Evolutionary conservation across 306 rosid genomes (phyloP), one percentile per base, ranked within the genome.

Genomic region (Citrullus mucosospermus): DNA sequence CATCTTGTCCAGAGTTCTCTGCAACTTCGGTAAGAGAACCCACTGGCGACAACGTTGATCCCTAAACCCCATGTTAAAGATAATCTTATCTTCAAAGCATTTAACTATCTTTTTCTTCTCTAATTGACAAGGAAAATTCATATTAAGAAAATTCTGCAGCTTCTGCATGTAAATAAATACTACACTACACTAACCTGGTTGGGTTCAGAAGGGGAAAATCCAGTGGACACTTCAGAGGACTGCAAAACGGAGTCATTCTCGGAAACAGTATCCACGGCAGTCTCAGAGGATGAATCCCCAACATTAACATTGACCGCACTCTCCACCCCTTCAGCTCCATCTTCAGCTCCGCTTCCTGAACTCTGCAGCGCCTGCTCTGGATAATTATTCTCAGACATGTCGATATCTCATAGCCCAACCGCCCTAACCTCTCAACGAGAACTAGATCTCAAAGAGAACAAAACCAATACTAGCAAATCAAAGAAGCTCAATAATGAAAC

Each of bases 331-430:
- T 72, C 78, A 36, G 79, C 66, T 77, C 80, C 82, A 30, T 72
- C 59, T 17, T 48, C 67, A 43, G 17, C 78, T 76, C 70, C 77
- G 46, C 18, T 72, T 78, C 78, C 85, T 22, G 78, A 70, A 55
- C 68, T 77, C 39, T 79, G 80, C 78, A 55, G 60, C 9, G 25
- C 72, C 85, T 50, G 74, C 68, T 82, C 83, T 18, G 78, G 79
- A 17, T 44, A 85, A 61, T 78, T 81, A 82, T 82, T 87, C 81
- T 87, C 97, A 78, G 97, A 86, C 93, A 91, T 88, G 58, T 76
- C 84, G 71, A 82, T 46, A 43, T 58, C 70, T 82, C 90, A 86
- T 81, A 83, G 85, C 83, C 87, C 73, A 82, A 85, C 46, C 44
- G 58, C 75, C 71, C 58, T 48, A 66, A 78, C 80, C 79, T 43